phyloP scores from a whole-genome alignment of 345 rosid genomes.

The Anastatica hierochuntica region DNA sequence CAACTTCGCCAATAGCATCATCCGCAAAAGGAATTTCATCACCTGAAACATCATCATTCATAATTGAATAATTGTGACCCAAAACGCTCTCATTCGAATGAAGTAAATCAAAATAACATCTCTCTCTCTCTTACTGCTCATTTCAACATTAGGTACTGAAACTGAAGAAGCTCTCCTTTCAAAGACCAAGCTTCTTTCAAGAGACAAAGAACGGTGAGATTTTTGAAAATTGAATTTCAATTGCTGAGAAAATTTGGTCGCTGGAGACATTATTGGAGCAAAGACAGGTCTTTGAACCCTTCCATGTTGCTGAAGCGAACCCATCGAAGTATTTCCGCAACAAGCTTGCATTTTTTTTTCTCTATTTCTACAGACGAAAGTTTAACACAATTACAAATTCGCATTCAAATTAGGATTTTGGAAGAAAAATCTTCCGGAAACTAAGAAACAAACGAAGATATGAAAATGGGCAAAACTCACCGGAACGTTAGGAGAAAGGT shows the following conservation, averaged over 20 bases:
- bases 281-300: constrained; percentile 32
- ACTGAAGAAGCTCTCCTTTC: constrained; percentile 50
- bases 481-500: no score
- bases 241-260: constrained; percentile 32
- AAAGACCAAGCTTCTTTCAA: no score
- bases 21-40: constrained; percentile 37
- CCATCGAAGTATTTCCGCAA: constrained; percentile 42
- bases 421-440: no score
- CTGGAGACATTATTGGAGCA: constrained; percentile 20
- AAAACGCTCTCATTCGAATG: background rate
- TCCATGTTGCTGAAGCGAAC: constrained; percentile 49
- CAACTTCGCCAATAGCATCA: constrained; percentile 50
- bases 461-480: no score
- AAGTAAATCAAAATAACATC: no score
- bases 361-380: no score
- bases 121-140: constrained; percentile 37
- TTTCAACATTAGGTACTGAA: constrained; percentile 41
- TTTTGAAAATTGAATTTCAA: constrained; percentile 31
- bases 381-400: no score
- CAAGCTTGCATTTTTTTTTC: constrained; percentile 52
- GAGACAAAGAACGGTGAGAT: constrained; percentile 32
- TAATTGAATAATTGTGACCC: no score
- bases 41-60: constrained; percentile 31
- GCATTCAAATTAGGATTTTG: no score
- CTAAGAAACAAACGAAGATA: no score